Conservation (phyloP, 148 eudicot species). For the Vaccinium darrowii region DNA sequence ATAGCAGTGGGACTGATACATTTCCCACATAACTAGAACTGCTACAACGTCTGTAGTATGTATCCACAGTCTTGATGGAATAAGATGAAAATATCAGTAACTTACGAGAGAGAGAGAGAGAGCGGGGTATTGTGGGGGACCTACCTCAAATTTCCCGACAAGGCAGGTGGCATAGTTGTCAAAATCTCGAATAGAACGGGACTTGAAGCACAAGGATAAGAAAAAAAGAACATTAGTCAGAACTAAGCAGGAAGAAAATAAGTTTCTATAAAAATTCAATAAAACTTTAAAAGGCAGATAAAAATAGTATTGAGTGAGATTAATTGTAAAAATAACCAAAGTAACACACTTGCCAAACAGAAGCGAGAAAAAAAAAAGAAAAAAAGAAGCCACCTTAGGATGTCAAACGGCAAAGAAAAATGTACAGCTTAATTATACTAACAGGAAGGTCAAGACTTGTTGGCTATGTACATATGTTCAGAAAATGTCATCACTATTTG, state of each 20-base stretch:
- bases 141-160: slow-evolving; percentile 81
- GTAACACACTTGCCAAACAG: background rate
- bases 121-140: background rate
- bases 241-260: slow-evolving; percentile 8
- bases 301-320: background rate
- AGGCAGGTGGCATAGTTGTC: slow-evolving; percentile 83
- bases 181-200: slow-evolving; percentile 82
- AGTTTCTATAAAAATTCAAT: background rate
- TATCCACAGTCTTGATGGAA: slow-evolving; percentile 73
- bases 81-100: slow-evolving; percentile 20
- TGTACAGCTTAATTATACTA: background rate
- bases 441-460: background rate
- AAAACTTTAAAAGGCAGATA: background rate
- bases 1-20: slow-evolving; percentile 80
- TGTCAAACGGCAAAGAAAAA: background rate
- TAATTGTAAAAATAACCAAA: background rate
- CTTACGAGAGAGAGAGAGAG: background rate
- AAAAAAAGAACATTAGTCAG: background rate
- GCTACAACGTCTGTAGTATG: slow-evolving; percentile 83
- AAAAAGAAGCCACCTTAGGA: background rate
- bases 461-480: background rate
- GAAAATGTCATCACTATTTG: background rate
- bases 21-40: slow-evolving; percentile 61
- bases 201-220: slow-evolving; percentile 35
- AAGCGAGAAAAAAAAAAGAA: no score